Evolutionary conservation across 495 filamentous ascomycete species (phyloP), one percentile per base, ranked within the genome.

Genomic region (Hypoxylon intermedium): DNA sequence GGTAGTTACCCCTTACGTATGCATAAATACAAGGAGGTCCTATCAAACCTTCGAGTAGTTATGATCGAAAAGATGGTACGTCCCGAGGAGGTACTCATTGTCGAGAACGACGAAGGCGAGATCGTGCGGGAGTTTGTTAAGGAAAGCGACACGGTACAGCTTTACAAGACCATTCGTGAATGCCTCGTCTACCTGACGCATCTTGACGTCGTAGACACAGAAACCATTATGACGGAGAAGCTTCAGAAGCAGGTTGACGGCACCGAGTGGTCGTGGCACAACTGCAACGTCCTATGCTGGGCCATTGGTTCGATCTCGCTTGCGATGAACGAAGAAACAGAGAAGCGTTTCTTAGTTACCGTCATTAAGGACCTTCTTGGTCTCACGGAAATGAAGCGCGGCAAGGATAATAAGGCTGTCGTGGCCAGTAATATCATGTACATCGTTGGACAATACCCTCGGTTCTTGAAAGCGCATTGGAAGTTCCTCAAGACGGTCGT

Each of bases 21-120:
- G 78, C 93, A 99, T 79, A 96, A 96, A 74, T 99, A 98, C 71
- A 87, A 87, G 58, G 91, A 96, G 65, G 88, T 99, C 11, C 78
- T 99, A 15, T 92, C 93, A 6, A 97, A 96, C 70, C 81, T 99
- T 41, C 87, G 94, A 53, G 88, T 91, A 34, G 94, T 99, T 36
- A 99, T 99, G 94, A 97, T 99, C 60, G 94, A 99, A 79, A 96
- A 97, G 76, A 98, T 99, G 94, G 94, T 98, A 21, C 82, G 91
- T 30, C 94, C 94, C 5, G 94, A 99, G 76, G 95, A 98, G 77
- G 95, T 99, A n/a, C 73, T 99, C 57, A 92, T 99, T 67, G 95
- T 99, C 5, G 94, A 99, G 74, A 99, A 99, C 71, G 94, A 99
- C 60, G 94, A 99, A 74, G 94, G 95, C 38, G 94, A 99, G 72